Conservation (phyloP, 768 basidiomycete species). For the Macrolepiota fuliginosa region DNA sequence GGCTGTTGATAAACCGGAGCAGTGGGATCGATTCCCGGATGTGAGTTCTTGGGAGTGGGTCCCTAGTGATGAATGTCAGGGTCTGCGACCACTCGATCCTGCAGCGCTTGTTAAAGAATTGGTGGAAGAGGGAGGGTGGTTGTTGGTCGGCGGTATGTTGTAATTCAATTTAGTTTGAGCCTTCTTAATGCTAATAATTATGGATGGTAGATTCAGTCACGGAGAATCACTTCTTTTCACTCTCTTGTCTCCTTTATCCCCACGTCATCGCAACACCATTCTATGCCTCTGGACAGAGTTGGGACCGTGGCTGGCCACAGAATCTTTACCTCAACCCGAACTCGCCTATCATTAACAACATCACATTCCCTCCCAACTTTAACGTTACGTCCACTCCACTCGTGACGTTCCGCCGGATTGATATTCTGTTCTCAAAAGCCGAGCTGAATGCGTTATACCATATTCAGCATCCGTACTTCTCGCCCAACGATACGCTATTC, state of each 20-base stretch:
- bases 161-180: background rate
- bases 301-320: constrained; percentile 66
- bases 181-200: background rate
- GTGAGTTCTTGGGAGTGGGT: constrained; percentile 54
- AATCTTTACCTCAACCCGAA: constrained; percentile 57
- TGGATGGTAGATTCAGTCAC: constrained; percentile 54
- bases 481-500: constrained; percentile 41
- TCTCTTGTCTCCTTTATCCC: constrained; percentile 64
- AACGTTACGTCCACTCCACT: constrained; percentile 57
- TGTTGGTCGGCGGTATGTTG: constrained; percentile 56
- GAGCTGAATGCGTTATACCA: constrained; percentile 48
- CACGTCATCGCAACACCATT: constrained; percentile 66
- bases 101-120: constrained; percentile 50
- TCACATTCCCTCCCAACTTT: constrained; percentile 50
- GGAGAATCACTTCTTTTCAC: constrained; percentile 73
- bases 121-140: constrained; percentile 71
- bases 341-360: constrained; percentile 43
- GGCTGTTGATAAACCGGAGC: constrained; percentile 44
- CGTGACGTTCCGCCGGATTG: constrained; percentile 63
- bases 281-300: constrained; percentile 50
- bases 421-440: constrained; percentile 49
- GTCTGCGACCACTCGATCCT: constrained; percentile 35
- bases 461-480: constrained; percentile 27
- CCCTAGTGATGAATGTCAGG: constrained; percentile 42
- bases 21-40: constrained; percentile 51